phyloP scores from a whole-genome alignment of 331 rosid genomes.

The Erythrophleum ivorense region DNA sequence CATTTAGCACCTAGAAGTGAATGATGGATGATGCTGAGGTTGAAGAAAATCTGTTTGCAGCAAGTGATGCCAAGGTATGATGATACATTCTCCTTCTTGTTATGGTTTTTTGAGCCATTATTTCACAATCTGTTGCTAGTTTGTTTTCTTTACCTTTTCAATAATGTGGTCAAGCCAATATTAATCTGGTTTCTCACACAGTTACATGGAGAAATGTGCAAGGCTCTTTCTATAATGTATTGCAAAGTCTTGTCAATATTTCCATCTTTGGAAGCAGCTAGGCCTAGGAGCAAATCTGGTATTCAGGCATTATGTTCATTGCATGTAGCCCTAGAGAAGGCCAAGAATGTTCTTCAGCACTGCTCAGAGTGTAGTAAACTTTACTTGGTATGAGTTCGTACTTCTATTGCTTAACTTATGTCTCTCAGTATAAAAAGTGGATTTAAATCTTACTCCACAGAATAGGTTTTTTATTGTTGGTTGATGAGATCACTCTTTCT shows the following conservation, averaged over 20 bases:
- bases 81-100: conserved; percentile 19
- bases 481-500: conserved; percentile 26
- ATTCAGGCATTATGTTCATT: conserved; percentile 92
- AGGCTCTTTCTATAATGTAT: conserved; percentile 74
- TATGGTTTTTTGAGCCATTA: conserved; percentile 17
- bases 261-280: conserved; percentile 92
- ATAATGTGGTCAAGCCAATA: conserved; percentile 2
- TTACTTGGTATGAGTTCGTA: conserved; percentile 72
- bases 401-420: conserved; percentile 31
- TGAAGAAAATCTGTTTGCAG: conserved; percentile 90
- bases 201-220: conserved; percentile 96
- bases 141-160: conserved; percentile 10
- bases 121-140: conserved; percentile 16
- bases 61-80: conserved; percentile 89
- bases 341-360: conserved; percentile 87
- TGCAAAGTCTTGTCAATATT: conserved; percentile 74
- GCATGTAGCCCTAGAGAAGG: conserved; percentile 89
- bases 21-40: conserved; percentile 80
- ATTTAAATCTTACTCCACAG: neutral
- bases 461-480: conserved; percentile 3
- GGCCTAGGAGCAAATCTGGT: conserved; percentile 95
- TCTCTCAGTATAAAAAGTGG: conserved; percentile 15
- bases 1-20: conserved; percentile 41
- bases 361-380: conserved; percentile 93
- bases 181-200: conserved; percentile 42